Evolutionary conservation across 1,139 yeast species (phyloP).

Genomic region (Candida pseudocylindracea): DNA sequence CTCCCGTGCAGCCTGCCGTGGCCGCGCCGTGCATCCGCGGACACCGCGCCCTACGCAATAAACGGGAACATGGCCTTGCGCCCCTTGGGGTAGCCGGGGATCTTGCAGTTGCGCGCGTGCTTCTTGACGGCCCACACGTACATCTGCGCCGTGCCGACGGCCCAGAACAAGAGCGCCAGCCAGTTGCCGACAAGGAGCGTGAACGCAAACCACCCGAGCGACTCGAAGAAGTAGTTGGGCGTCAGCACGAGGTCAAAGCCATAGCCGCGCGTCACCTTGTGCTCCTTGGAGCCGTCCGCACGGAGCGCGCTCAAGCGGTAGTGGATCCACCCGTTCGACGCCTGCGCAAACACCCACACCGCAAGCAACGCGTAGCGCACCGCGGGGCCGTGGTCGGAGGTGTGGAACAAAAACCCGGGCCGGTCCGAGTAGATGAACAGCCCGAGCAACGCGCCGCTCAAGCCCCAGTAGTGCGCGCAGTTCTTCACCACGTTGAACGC

Average conservation of each 20-base stretch:
- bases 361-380: conserved; percentile 12
- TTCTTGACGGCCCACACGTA: conserved; percentile 57
- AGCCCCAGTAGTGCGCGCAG: conserved; percentile 75
- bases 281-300: conserved; percentile 16
- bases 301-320: conserved; percentile 34
- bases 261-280: conserved; percentile 21
- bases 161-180: conserved; percentile 47
- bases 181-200: conserved; percentile 58
- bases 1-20: too few relatives aligned
- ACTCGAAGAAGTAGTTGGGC: conserved; percentile 87
- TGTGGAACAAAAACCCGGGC: conserved; percentile 5
- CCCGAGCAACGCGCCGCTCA: conserved; percentile 57
- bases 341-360: conserved; percentile 44
- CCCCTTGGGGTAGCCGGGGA: too few relatives aligned
- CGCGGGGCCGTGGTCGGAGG: conserved; percentile 8
- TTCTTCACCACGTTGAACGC: conserved; percentile 68
- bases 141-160: conserved; percentile 63
- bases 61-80: too few relatives aligned
- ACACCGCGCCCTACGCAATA: too few relatives aligned
- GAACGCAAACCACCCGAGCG: conserved; percentile 47
- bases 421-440: conserved; percentile 28
- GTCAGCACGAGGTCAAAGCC: conserved; percentile 25
- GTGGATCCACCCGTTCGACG: conserved; percentile 56
- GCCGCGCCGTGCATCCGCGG: too few relatives aligned
- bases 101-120: conserved; percentile 41